phyloP scores from a whole-genome alignment of 371 early-diverging fungal species.

The Saksenaea oblongispora region DNA sequence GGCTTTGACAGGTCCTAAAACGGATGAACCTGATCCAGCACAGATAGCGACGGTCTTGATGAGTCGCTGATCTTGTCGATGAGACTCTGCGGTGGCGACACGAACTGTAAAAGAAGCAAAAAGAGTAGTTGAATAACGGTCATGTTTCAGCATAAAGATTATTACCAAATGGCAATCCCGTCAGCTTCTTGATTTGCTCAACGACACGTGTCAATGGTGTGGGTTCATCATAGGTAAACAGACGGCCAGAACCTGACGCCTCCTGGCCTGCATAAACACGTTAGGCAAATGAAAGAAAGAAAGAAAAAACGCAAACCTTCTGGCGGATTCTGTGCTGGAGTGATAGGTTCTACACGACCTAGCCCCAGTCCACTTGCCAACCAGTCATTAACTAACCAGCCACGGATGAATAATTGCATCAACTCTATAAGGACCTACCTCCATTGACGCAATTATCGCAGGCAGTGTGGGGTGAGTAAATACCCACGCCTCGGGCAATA shows the following conservation, averaged over 20 bases:
- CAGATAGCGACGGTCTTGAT: constrained; percentile 89
- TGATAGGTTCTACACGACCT: constrained; percentile 53
- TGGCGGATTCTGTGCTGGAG: constrained; percentile 56
- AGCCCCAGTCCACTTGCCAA: constrained; percentile 68
- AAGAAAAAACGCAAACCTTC: constrained; percentile 32
- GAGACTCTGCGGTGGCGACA: constrained; percentile 66
- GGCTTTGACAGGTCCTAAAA: constrained; percentile 50
- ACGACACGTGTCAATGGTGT: constrained; percentile 58
- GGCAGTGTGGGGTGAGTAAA: constrained; percentile 98
- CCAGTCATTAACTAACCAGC: constrained; percentile 80
- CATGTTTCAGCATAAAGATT: background rate
- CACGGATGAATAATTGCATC: background rate
- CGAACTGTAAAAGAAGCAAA: constrained; percentile 55
- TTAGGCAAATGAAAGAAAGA: background rate
- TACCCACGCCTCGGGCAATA: constrained; percentile 84
- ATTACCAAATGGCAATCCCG: constrained; percentile 64
- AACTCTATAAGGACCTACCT: constrained; percentile 42
- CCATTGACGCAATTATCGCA: constrained; percentile 86
- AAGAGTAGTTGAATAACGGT: background rate
- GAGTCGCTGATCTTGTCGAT: constrained; percentile 36
- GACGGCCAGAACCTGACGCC: constrained; percentile 73
- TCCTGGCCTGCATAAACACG: constrained; percentile 54
- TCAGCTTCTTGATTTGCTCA: constrained; percentile 62
- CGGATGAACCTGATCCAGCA: constrained; percentile 87
- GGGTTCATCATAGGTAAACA: constrained; percentile 67